Percentiles rank a stretch among this genome's conserved stretches.
phyloP scores from a whole-genome alignment of 805 yeast genomes.

The Ogataea paradorogensis region DNA sequence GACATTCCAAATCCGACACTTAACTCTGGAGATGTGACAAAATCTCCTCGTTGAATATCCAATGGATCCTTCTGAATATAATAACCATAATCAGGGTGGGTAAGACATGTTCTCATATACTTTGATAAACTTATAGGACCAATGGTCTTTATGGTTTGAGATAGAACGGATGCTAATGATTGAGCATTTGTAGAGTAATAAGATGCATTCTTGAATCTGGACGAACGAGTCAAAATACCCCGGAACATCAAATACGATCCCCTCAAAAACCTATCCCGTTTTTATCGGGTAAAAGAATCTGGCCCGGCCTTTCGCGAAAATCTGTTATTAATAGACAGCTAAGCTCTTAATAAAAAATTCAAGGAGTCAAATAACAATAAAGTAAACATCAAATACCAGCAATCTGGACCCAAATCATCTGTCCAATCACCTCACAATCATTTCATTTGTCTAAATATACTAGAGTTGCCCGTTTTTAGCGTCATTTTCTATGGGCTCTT shows the following conservation, averaged over 20 bases:
- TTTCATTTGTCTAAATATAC: no score
- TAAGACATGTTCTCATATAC: slow-evolving; percentile 78
- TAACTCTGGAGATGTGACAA: slow-evolving; percentile 82
- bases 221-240: slow-evolving; percentile 1
- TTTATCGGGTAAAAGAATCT: neutral
- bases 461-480: neutral
- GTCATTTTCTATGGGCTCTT: neutral
- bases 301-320: slow-evolving; percentile 1
- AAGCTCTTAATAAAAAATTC: neutral
- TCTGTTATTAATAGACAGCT: neutral
- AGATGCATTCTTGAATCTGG: no score
- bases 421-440: no score
- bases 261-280: neutral
- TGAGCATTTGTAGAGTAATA: neutral
- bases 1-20: slow-evolving; percentile 86
- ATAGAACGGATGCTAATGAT: slow-evolving; percentile 31
- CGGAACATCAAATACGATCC: neutral
- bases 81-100: slow-evolving; percentile 75
- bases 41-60: slow-evolving; percentile 53
- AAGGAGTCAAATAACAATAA: no score
- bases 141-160: slow-evolving; percentile 55
- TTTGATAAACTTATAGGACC: slow-evolving; percentile 75
- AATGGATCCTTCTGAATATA: slow-evolving; percentile 77
- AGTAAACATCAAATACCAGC: no score
- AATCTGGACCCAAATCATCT: no score